Percentiles rank a stretch among this genome's conserved stretches.
Evolutionary conservation across 345 rosid species (phyloP).

Genomic region (Euphorbia peplus): DNA sequence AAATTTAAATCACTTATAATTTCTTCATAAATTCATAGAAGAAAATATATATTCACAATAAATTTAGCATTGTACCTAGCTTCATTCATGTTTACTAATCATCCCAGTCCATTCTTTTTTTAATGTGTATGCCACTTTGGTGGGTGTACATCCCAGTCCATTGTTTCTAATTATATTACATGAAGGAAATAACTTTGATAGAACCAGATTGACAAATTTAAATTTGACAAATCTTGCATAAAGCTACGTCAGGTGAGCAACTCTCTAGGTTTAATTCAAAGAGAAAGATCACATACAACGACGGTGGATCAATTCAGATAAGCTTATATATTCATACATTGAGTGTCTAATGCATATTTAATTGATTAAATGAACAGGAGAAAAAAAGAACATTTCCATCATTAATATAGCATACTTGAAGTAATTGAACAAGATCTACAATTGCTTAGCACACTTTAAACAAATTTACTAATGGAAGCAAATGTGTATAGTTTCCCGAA

Average conservation of each 20-base stretch:
- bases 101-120: background rate
- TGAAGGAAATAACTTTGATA: background rate
- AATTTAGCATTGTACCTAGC: background rate
- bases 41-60: background rate
- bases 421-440: background rate
- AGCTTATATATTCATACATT: background rate
- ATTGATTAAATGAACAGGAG: background rate
- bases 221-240: background rate
- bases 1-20: background rate
- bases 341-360: background rate
- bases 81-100: background rate
- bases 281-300: background rate
- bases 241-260: background rate
- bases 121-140: background rate
- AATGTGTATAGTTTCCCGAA: background rate
- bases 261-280: background rate
- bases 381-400: background rate
- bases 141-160: background rate
- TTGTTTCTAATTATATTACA: no score
- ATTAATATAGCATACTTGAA: background rate
- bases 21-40: background rate
- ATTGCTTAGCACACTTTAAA: background rate
- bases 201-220: background rate
- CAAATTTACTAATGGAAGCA: background rate
- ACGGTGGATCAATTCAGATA: background rate